A percentile compares a stretch with the other conserved stretches of the same genome.
These are phyloP conservation scores for Naganishia kalamii DNA, from an alignment of 768 basidiomycete genomes.

Conservation along the genomic window DNA sequence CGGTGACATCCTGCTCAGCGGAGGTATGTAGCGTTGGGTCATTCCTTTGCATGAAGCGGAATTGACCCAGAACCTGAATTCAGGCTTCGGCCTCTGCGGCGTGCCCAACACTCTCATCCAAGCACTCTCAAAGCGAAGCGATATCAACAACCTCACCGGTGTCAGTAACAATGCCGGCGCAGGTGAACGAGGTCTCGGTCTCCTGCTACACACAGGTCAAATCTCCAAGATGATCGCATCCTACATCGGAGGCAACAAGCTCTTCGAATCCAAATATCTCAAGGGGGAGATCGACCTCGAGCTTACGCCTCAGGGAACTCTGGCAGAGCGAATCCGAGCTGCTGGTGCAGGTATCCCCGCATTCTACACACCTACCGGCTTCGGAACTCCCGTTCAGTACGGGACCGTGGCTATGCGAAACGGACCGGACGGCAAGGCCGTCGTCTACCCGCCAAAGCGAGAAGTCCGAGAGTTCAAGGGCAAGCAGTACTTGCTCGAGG, in stretches of 20 bases:
- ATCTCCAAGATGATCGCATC: conserved; percentile 78
- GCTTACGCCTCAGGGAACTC: conserved; percentile 80
- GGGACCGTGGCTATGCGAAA: conserved; percentile 23
- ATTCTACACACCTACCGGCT: conserved; percentile 86
- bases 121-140: conserved; percentile 64
- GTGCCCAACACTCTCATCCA: conserved; percentile 84
- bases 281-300: conserved; percentile 74
- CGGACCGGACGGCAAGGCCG: conserved; percentile 24
- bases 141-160: conserved; percentile 64
- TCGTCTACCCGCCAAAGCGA: conserved; percentile 51
- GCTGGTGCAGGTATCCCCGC: conserved; percentile 86
- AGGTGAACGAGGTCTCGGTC: conserved; percentile 42
- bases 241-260: conserved; percentile 86
- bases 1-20: conserved; percentile 70
- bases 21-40: conserved; percentile 54
- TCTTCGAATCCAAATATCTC: conserved; percentile 74
- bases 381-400: conserved; percentile 28
- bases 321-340: conserved; percentile 78
- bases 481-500: conserved; percentile 73
- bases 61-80: background rate
- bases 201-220: conserved; percentile 66
- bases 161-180: conserved; percentile 78
- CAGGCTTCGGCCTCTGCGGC: conserved; percentile 84
- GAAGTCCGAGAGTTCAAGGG: conserved; percentile 72
- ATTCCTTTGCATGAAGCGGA: too few relatives aligned